These are phyloP conservation scores for Botrytis galanthina DNA, from an alignment of 2,329 filamentous ascomycete species.

Conservation along the genomic window DNA sequence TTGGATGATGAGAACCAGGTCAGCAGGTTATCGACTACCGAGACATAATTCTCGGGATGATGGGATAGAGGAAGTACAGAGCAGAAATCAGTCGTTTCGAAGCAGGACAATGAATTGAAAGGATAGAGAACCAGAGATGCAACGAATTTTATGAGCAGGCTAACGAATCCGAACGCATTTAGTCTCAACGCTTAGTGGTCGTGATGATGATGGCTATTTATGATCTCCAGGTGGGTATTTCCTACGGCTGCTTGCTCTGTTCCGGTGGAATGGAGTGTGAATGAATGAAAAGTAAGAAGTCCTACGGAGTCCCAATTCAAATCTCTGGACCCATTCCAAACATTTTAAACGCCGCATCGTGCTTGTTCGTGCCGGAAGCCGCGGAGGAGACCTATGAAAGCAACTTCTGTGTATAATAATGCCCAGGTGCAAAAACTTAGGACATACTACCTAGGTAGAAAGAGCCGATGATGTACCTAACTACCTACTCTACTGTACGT, in stretches of 20 bases:
- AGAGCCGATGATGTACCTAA: background rate
- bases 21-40: conserved; percentile 11
- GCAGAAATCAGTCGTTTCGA: background rate
- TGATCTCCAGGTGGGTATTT: background rate
- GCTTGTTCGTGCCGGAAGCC: conserved; percentile 2
- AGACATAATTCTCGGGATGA: background rate
- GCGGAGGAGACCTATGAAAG: conserved; percentile 7
- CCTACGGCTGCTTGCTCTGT: background rate
- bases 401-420: background rate
- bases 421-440: background rate
- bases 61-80: background rate
- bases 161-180: background rate
- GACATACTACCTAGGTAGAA: background rate
- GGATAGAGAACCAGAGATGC: background rate
- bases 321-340: background rate
- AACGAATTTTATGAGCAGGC: background rate
- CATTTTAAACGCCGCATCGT: background rate
- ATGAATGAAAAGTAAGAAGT: background rate
- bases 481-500: background rate
- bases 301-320: background rate
- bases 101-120: background rate
- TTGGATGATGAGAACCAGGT: conserved; percentile 4
- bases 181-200: background rate
- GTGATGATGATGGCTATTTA: background rate
- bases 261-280: background rate